Percentiles rank a stretch among this genome's conserved stretches.
Conservation (phyloP, 352 stramenopile species). For the Plasmopara muralis region DNA sequence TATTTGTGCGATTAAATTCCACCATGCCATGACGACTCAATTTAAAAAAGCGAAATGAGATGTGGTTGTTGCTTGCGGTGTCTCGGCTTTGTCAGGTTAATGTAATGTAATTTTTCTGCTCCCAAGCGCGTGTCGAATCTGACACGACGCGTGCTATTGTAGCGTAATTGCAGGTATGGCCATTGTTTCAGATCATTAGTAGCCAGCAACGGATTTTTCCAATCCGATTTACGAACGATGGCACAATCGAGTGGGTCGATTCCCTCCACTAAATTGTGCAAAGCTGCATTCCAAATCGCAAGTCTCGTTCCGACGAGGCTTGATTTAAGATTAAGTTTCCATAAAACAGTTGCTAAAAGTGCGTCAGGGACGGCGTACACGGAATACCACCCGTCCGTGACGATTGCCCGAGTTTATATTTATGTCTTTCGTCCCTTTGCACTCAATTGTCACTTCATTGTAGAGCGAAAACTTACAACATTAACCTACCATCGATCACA, state of each 20-base stretch:
- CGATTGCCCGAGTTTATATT: no score
- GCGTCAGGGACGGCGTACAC: slow-evolving; percentile 52
- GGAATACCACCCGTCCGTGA: slow-evolving; percentile 73
- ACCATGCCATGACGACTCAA: no score
- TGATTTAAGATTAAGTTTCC: slow-evolving; percentile 34
- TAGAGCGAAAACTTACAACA: no score
- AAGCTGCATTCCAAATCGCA: slow-evolving; percentile 52
- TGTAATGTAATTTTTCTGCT: slow-evolving; percentile 31
- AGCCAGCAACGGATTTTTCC: slow-evolving; percentile 42
- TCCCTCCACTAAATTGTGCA: slow-evolving; percentile 59
- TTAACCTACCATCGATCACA: no score
- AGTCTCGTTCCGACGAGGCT: slow-evolving; percentile 55
- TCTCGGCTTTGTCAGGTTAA: slow-evolving; percentile 2
- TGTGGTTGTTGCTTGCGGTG: slow-evolving; percentile 19
- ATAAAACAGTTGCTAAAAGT: slow-evolving; percentile 33
- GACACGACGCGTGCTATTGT: slow-evolving; percentile 63
- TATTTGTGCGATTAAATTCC: no score
- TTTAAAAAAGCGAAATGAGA: not conserved
- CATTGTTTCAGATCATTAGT: slow-evolving; percentile 43
- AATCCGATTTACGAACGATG: slow-evolving; percentile 28
- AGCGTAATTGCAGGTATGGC: slow-evolving; percentile 55
- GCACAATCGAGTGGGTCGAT: slow-evolving; percentile 62
- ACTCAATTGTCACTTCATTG: no score
- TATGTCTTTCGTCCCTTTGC: no score
- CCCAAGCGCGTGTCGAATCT: slow-evolving; percentile 36